These are phyloP conservation scores for Cryptosporidium canis DNA, from an alignment of 169 alveolate genomes.

Conservation along the genomic window DNA sequence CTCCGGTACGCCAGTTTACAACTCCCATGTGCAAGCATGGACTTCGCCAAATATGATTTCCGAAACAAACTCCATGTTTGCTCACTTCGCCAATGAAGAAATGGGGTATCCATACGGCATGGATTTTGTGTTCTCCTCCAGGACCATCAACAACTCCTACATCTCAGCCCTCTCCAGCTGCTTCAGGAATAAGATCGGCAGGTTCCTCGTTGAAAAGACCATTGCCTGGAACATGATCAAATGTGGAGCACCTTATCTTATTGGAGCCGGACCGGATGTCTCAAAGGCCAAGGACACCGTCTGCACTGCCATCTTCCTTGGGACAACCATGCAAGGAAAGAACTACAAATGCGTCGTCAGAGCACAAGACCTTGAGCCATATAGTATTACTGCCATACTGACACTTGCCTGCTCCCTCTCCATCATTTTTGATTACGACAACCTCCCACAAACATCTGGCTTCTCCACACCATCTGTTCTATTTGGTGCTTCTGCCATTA, in stretches of 20 bases:
- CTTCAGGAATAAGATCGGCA: background rate
- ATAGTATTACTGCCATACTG: conserved; percentile 3
- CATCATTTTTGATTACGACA: conserved; percentile 2
- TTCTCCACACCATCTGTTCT: conserved; percentile 39
- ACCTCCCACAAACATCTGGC: conserved; percentile 60
- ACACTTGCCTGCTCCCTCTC: conserved; percentile 42
- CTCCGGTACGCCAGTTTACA: conserved; percentile 21
- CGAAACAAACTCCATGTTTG: background rate
- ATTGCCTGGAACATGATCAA: background rate
- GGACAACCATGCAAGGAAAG: conserved; percentile 65
- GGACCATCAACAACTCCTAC: conserved; percentile 4
- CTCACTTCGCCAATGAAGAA: conserved; percentile 53
- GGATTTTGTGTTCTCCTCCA: conserved; percentile 54
- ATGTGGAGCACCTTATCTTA: conserved; percentile 26
- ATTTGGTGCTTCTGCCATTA: conserved; percentile 32
- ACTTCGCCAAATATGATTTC: conserved; percentile 36
- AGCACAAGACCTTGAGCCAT: conserved; percentile 28
- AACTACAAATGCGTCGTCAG: conserved; percentile 32
- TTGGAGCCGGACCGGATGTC: conserved; percentile 42
- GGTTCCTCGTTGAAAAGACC: background rate
- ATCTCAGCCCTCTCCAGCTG: conserved; percentile 14
- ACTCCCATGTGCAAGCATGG: conserved; percentile 22
- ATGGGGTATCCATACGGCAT: conserved; percentile 72
- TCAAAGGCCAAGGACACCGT: conserved; percentile 37
- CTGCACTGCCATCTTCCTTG: conserved; percentile 5